Conservation (phyloP, 257 asterid species). For the Mentha longifolia region DNA sequence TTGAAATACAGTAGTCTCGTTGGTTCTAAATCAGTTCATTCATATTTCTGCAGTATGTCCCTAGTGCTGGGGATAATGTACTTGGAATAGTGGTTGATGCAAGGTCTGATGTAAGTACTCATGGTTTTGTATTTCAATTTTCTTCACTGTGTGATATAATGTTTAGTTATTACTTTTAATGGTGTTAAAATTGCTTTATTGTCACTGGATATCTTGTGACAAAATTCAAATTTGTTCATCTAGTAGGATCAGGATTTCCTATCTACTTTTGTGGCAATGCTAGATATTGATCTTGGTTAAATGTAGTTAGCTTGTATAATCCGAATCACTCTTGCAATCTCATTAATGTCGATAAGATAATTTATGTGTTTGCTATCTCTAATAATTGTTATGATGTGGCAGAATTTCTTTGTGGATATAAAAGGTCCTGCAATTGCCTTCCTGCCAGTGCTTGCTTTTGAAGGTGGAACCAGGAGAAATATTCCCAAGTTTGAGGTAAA, state of each 20-base stretch:
- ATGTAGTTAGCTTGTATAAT: background rate
- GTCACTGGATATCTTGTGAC: background rate
- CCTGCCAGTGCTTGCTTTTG: conserved; percentile 93
- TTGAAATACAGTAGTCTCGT: background rate
- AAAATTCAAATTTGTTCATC: background rate
- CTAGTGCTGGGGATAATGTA: conserved; percentile 79
- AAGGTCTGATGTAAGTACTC: conserved; percentile 81
- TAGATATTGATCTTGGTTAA: background rate
- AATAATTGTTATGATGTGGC: conserved; percentile 33
- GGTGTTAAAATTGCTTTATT: background rate
- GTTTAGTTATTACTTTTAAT: background rate
- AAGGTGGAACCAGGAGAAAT: conserved; percentile 97
- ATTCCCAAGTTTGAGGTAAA: conserved; percentile 90
- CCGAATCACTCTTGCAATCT: background rate
- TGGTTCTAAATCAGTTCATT: conserved; percentile 20
- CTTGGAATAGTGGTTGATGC: conserved; percentile 90
- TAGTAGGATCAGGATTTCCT: conserved; percentile 18
- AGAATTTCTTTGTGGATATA: conserved; percentile 91
- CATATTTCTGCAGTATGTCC: conserved; percentile 66
- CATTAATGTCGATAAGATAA: background rate
- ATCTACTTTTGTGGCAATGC: background rate
- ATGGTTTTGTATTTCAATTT: conserved; percentile 2
- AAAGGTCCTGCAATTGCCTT: conserved; percentile 83
- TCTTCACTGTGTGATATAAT: background rate
- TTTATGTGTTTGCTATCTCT: conserved; percentile 3